phyloP scores from a whole-genome alignment of 2,329 filamentous ascomycete genomes.

The Mycosphaerella arachidis region DNA sequence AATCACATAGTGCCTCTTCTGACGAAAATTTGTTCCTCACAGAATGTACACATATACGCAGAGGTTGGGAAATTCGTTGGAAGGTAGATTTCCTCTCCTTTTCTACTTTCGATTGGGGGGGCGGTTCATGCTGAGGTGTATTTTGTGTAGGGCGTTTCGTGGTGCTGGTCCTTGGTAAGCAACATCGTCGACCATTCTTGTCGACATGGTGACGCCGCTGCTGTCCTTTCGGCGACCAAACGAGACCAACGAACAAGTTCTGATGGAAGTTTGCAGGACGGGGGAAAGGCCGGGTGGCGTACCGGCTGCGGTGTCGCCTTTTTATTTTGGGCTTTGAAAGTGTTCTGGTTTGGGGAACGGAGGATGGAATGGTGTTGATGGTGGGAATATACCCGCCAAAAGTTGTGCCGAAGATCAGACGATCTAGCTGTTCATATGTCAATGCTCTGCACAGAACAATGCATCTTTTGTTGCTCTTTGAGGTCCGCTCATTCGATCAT shows the following conservation, averaged over 20 bases:
- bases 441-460: no score
- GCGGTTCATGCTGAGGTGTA: constrained; percentile 1
- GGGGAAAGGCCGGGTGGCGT: not conserved
- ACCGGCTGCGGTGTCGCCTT: not conserved
- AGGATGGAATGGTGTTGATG: not conserved
- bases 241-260: not conserved
- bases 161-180: constrained; percentile 5
- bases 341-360: no score
- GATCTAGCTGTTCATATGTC: not conserved
- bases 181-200: not conserved
- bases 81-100: constrained; percentile 2
- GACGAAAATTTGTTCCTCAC: not conserved
- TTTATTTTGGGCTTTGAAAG: not conserved
- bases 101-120: not conserved
- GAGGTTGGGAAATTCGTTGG: constrained; percentile 9
- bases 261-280: not conserved
- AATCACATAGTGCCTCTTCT: not conserved
- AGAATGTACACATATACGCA: constrained; percentile 7
- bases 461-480: no score
- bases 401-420: not conserved
- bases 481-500: no score
- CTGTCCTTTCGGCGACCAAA: not conserved
- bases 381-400: not conserved
- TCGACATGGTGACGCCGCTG: not conserved
- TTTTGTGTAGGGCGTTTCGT: constrained; percentile 4